Base-by-base conservation (phyloP, 1,284 basidiomycete genomes). In the Rhodotorula sp. region DNA sequence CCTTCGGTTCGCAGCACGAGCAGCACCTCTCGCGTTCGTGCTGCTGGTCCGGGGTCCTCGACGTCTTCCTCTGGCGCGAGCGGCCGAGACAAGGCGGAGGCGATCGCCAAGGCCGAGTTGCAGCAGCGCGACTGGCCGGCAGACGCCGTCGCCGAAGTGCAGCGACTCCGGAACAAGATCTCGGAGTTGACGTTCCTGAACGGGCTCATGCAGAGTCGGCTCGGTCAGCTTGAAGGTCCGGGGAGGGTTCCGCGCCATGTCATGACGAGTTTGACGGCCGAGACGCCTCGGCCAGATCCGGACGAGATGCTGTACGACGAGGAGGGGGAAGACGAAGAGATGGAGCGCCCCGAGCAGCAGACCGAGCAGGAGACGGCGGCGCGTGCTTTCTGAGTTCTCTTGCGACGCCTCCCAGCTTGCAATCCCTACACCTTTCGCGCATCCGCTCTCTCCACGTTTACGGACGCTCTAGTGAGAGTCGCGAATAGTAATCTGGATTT, bases 131-230 rank as follows among this genome's bases (percentile, higher is more conserved):
- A 58, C 54, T 71, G 70, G 70, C 70, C 70, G 0, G 47, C 66
- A 15, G 72, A 73, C 3, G 73, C 70, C 16, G 50, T 67, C 28
- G 70, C 73, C 16, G 77, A 79, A 58, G 68, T 76, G 57, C 58
- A 67, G 14, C 55, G 70, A 10, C 69, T 79, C 28, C 70, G 70
- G 59, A 76, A 71, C 47, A 76, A 78, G 49, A 70, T 78, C 31
- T 77, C 77, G 7, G 78, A 79, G 62, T 66, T 79, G 43, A 78
- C 77, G 54, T 77, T 79, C 71, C 77, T 79, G 66, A 79, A 79
- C 69, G 70, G 74, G 31, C 57, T 79, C n/a, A 75, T 78, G 74
- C 74, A 76, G 54, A 66, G 65, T 21, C 60, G 78, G 2, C 62
- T 79, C 0, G 72, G 66, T 2, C 75, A 79, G 60, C 70, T 79